Evolutionary conservation across 345 rosid genomes (phyloP).

Genomic region (Turritis glabra): DNA sequence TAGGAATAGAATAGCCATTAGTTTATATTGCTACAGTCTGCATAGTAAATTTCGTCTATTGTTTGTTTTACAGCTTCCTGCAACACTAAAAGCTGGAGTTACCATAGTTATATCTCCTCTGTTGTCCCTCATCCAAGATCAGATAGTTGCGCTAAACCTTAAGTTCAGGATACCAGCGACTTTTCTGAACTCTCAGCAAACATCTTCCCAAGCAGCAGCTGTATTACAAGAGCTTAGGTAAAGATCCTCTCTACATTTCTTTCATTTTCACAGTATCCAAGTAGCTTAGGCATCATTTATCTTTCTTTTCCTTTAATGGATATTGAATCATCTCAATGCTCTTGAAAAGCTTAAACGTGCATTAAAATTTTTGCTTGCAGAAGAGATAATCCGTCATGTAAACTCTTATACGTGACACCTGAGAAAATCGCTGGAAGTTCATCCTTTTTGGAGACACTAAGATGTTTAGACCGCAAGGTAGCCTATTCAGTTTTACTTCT

Average conservation of each 20-base stretch:
- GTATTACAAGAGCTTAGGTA: conserved; percentile 86
- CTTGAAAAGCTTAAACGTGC: not conserved
- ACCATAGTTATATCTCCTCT: conserved; percentile 84
- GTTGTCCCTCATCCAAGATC: conserved; percentile 92
- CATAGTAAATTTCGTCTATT: not conserved
- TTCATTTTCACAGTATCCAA: conserved; percentile 1
- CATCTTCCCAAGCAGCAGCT: conserved; percentile 71
- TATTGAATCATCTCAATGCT: not conserved
- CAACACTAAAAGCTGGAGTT: conserved; percentile 80
- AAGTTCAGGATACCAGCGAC: conserved; percentile 86
- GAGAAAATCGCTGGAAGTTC: conserved; percentile 81
- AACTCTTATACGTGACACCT: conserved; percentile 90
- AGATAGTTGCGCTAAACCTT: conserved; percentile 71
- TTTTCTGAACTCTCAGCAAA: conserved; percentile 89
- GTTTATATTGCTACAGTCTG: conserved; percentile 5
- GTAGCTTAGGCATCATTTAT: not conserved
- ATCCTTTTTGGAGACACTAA: conserved; percentile 60
- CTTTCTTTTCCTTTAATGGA: not conserved
- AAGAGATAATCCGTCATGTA: conserved; percentile 79
- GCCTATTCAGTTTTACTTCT: conserved; percentile 6
- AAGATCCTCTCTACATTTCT: conserved; percentile 12
- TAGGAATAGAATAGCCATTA: not conserved
- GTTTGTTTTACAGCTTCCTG: conserved; percentile 66
- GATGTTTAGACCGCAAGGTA: conserved; percentile 68
- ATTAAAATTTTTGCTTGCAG: conserved; percentile 39